phyloP scores from a whole-genome alignment of 139 green algal species.

The Chlamydomonas sphaeroides region DNA sequence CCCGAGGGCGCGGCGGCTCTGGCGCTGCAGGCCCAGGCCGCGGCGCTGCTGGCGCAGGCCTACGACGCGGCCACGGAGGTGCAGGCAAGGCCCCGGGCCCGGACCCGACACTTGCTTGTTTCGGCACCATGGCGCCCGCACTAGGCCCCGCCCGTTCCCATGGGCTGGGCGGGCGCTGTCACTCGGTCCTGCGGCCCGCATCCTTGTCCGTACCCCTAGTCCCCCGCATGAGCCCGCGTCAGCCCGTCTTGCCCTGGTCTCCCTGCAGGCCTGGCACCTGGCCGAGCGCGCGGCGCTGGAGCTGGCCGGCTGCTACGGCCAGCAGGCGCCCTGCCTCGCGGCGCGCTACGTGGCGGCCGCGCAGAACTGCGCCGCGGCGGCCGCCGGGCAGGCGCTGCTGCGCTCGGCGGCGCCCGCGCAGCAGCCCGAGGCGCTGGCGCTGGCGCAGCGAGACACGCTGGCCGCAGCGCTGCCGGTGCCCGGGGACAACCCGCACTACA shows the following conservation, averaged over 20 bases:
- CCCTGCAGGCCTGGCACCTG: constrained; percentile 5
- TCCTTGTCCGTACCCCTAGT: too few relatives aligned
- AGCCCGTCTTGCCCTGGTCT: too few relatives aligned
- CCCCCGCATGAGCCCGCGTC: too few relatives aligned
- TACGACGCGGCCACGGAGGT: neutral
- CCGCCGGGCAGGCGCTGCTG: constrained; percentile 4
- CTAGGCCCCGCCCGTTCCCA: too few relatives aligned
- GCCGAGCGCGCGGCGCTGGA: constrained; percentile 40
- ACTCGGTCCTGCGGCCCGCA: too few relatives aligned
- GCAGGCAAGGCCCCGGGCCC: neutral
- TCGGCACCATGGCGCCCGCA: too few relatives aligned
- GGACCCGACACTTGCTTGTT: too few relatives aligned
- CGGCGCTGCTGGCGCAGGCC: constrained; percentile 20
- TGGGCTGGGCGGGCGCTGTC: too few relatives aligned
- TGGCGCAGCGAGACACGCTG: constrained; percentile 26
- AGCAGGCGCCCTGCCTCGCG: neutral
- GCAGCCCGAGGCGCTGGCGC: constrained; percentile 45
- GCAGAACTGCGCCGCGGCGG: constrained; percentile 35
- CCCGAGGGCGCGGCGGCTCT: neutral
- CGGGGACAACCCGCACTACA: constrained; percentile 31
- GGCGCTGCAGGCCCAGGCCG: constrained; percentile 26
- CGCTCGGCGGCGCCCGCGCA: constrained; percentile 41
- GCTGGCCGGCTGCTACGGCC: constrained; percentile 40
- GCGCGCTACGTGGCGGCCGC: constrained; percentile 30
- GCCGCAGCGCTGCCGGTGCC: constrained; percentile 18